A percentile compares a stretch with the other conserved stretches of the same genome.
These are phyloP conservation scores for Fusarium fracticaudum DNA, from an alignment of 2,329 filamentous ascomycete genomes.

Conservation along the genomic window DNA sequence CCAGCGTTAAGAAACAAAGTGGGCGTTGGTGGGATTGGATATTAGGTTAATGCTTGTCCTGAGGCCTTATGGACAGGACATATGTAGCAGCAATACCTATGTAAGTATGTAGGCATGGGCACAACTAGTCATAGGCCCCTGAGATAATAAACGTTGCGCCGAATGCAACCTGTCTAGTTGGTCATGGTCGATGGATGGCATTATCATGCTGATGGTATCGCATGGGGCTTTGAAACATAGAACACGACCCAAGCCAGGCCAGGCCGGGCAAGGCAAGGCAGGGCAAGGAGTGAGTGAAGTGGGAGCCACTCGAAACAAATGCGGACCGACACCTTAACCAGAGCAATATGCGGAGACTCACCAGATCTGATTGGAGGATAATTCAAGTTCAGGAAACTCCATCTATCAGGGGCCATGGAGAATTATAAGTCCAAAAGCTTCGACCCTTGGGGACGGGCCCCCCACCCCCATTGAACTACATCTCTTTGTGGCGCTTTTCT, in stretches of 20 bases:
- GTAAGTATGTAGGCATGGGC: background rate
- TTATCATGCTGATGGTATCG: slow-evolving; percentile 23
- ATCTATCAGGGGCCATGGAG: slow-evolving; percentile 40
- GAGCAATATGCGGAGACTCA: slow-evolving; percentile 29
- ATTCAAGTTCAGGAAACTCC: slow-evolving; percentile 12
- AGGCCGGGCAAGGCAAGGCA: slow-evolving; percentile 10
- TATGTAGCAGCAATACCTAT: background rate
- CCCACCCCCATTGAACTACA: slow-evolving; percentile 29
- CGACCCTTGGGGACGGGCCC: background rate
- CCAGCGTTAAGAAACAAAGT: slow-evolving; percentile 6
- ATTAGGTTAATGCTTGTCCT: slow-evolving; percentile 3
- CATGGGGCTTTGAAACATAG: slow-evolving; percentile 44
- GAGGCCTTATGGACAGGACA: background rate
- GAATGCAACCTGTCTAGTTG: slow-evolving; percentile 13
- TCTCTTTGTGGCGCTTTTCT: slow-evolving; percentile 13
- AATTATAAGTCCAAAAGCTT: slow-evolving; percentile 40
- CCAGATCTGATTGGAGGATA: slow-evolving; percentile 36
- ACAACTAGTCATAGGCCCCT: background rate
- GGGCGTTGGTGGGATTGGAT: background rate
- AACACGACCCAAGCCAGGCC: background rate
- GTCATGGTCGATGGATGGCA: background rate
- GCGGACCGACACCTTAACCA: slow-evolving; percentile 25
- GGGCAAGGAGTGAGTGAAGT: slow-evolving; percentile 17
- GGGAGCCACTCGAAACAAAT: slow-evolving; percentile 29
- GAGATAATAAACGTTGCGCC: background rate